Conservation (phyloP, 768 basidiomycete genomes). For the Psilocybe azurescens region DNA sequence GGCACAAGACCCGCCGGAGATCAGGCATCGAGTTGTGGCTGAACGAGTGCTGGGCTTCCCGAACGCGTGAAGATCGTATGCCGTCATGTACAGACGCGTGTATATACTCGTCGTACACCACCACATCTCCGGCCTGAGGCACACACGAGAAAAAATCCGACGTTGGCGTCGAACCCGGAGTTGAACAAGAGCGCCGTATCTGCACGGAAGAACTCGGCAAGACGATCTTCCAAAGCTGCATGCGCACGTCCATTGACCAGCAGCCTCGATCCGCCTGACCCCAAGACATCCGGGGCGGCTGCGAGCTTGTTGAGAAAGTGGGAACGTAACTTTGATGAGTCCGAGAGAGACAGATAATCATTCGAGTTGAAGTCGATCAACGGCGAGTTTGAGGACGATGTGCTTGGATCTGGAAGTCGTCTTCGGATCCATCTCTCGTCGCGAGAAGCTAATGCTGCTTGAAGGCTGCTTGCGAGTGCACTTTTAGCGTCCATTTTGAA, state of each 20-base stretch:
- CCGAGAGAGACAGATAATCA: constrained; percentile 87
- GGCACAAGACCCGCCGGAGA: constrained; percentile 49
- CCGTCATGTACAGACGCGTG: constrained; percentile 95
- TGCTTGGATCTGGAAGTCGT: constrained; percentile 61
- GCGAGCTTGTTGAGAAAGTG: constrained; percentile 62
- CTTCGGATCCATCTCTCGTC: constrained; percentile 73
- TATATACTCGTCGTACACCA: constrained; percentile 86
- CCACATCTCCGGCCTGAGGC: constrained; percentile 76
- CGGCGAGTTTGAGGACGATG: constrained; percentile 37
- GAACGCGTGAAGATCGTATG: constrained; percentile 64
- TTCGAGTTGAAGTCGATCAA: constrained; percentile 84
- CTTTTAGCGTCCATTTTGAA: constrained; percentile 16
- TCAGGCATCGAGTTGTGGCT: constrained; percentile 70
- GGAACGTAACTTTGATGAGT: constrained; percentile 57
- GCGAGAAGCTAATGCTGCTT: constrained; percentile 64
- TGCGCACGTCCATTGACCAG: constrained; percentile 81
- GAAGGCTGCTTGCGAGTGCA: constrained; percentile 43
- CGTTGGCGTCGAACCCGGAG: constrained; percentile 93
- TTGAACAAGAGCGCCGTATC: constrained; percentile 83
- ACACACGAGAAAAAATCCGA: constrained; percentile 85
- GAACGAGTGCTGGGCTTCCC: constrained; percentile 53
- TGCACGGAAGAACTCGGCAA: constrained; percentile 65
- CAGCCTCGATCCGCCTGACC: constrained; percentile 87
- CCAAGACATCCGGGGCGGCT: constrained; percentile 64
- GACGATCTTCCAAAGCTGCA: constrained; percentile 69